Conservation (phyloP, 2,329 filamentous ascomycete genomes). For the Stemphylium lycopersici region DNA sequence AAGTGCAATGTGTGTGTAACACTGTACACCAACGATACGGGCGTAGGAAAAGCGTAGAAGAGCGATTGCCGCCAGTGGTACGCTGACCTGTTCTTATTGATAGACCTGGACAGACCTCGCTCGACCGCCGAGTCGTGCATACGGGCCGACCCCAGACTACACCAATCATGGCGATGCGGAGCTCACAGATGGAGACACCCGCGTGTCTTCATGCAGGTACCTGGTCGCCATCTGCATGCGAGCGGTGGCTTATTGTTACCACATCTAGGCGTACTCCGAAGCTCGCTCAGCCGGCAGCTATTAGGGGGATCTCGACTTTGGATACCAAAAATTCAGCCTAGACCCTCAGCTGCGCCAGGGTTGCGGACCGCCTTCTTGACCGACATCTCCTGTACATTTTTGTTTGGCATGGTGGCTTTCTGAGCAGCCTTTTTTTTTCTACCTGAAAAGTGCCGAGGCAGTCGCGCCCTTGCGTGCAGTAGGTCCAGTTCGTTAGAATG, state of each 20-base stretch:
- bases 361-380: too few species aligned
- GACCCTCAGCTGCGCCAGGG: too few species aligned
- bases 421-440: too few species aligned
- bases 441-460: too few species aligned
- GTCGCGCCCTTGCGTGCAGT: too few species aligned
- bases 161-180: not conserved
- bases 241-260: not conserved
- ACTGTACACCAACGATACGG: not conserved
- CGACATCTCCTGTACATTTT: too few species aligned
- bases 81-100: not conserved
- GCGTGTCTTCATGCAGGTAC: not conserved
- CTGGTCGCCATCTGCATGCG: not conserved
- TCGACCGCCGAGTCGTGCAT: constrained; percentile 2
- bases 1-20: not conserved
- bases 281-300: too few species aligned
- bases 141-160: not conserved
- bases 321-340: too few species aligned
- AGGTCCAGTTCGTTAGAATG: too few species aligned
- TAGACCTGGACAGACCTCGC: not conserved
- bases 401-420: too few species aligned
- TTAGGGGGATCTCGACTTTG: too few species aligned
- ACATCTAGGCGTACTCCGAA: not conserved
- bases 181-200: not conserved
- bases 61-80: not conserved
- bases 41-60: not conserved